Evolutionary conservation across 169 alveolate species (phyloP).

Genomic region (Cryptosporidium viatorum): DNA sequence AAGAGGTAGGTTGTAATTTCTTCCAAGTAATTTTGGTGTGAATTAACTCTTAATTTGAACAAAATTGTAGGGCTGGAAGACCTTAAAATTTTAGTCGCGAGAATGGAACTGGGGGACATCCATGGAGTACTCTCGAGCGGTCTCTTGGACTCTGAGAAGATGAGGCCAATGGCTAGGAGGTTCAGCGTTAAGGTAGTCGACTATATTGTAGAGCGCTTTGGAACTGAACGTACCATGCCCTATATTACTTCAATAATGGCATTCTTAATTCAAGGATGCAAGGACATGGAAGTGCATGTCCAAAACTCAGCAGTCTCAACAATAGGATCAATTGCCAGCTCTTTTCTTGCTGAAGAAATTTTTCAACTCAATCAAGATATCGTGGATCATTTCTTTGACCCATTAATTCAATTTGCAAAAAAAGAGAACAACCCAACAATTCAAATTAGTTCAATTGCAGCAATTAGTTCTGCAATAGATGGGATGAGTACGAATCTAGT

Average conservation of each 20-base stretch:
- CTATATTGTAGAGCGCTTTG: slow-evolving; percentile 66
- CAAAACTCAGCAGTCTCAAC: slow-evolving; percentile 69
- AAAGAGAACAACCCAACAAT: slow-evolving; percentile 43
- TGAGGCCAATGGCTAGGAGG: slow-evolving; percentile 75
- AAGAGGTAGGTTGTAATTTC: slow-evolving; percentile 44
- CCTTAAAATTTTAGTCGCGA: slow-evolving; percentile 25
- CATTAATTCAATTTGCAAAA: slow-evolving; percentile 45
- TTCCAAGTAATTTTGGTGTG: background rate
- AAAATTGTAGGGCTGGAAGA: slow-evolving; percentile 39
- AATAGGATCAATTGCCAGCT: slow-evolving; percentile 24
- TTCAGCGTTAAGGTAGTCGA: slow-evolving; percentile 58
- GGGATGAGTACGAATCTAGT: slow-evolving; percentile 58
- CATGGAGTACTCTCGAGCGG: slow-evolving; percentile 73
- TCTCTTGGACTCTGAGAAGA: slow-evolving; percentile 46
- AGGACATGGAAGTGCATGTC: slow-evolving; percentile 60
- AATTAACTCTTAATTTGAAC: background rate
- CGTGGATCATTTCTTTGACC: slow-evolving; percentile 55
- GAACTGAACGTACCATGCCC: slow-evolving; percentile 24
- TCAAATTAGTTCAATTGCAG: slow-evolving; percentile 56
- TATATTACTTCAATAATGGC: slow-evolving; percentile 20
- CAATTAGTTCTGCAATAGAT: slow-evolving; percentile 69
- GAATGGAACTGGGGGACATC: slow-evolving; percentile 51
- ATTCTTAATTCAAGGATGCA: slow-evolving; percentile 54
- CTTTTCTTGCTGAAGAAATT: slow-evolving; percentile 28
- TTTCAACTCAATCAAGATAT: slow-evolving; percentile 63